phyloP scores from a whole-genome alignment of 2,329 filamentous ascomycete genomes.

The Pseudogymnoascus sp. region DNA sequence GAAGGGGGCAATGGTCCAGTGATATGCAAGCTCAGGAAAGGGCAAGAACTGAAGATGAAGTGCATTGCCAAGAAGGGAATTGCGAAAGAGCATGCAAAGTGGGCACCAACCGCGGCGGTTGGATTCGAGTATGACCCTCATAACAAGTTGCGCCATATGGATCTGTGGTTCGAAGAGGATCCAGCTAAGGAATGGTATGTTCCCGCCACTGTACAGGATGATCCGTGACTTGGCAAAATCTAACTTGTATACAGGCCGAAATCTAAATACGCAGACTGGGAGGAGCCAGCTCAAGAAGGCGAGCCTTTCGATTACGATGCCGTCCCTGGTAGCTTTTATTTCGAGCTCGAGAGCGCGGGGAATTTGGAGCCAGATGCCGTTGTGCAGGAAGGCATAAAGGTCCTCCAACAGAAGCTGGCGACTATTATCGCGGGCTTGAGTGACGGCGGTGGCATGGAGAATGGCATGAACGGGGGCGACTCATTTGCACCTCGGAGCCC shows the following conservation, averaged over 20 bases:
- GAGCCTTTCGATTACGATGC: conserved; percentile 89
- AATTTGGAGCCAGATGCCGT: conserved; percentile 84
- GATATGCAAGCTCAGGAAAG: conserved; percentile 82
- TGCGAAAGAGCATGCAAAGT: conserved; percentile 97
- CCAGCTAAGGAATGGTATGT: conserved; percentile 74
- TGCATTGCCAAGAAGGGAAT: conserved; percentile 98
- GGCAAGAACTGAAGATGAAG: conserved; percentile 80
- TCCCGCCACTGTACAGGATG: background rate
- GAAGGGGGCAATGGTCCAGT: conserved; percentile 71
- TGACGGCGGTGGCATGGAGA: conserved; percentile 46
- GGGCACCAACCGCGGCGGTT: conserved; percentile 85
- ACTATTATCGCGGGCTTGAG: conserved; percentile 60
- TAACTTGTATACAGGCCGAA: conserved; percentile 54
- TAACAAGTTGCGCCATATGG: conserved; percentile 86
- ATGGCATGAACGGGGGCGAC: conserved; percentile 35
- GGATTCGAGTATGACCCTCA: conserved; percentile 98
- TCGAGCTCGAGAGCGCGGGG: conserved; percentile 84
- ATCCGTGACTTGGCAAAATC: background rate
- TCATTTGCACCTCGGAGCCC: conserved; percentile 59
- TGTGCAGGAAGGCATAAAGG: conserved; percentile 78
- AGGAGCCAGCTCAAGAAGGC: conserved; percentile 70
- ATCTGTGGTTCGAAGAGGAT: conserved; percentile 91
- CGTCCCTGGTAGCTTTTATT: conserved; percentile 77
- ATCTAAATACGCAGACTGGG: conserved; percentile 70
- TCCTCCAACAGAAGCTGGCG: conserved; percentile 84